Evolutionary conservation across 2,329 filamentous ascomycete genomes (phyloP).

Genomic region (Talaromyces amestolkiae): DNA sequence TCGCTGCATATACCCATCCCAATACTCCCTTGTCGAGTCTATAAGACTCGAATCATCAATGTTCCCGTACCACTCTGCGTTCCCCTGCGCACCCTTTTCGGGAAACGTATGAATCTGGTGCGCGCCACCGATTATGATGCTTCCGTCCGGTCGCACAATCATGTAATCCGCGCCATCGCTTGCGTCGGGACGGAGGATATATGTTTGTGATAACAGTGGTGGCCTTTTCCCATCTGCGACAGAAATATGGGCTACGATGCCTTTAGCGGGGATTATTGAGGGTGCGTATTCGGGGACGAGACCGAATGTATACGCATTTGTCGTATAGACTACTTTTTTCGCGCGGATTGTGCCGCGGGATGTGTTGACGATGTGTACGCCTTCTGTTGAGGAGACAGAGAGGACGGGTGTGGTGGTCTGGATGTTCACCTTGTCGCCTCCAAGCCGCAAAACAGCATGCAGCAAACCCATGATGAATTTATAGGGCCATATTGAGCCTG

Average conservation of each 20-base stretch:
- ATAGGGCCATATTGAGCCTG: constrained; percentile 59
- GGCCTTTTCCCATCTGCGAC: constrained; percentile 17
- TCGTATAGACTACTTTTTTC: constrained; percentile 69
- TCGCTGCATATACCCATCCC: constrained; percentile 39
- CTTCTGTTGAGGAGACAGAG: constrained; percentile 24
- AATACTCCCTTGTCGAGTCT: constrained; percentile 42
- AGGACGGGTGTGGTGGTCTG: constrained; percentile 53
- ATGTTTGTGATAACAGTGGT: constrained; percentile 48
- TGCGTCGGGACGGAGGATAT: constrained; percentile 55
- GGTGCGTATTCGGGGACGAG: constrained; percentile 68
- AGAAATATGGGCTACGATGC: constrained; percentile 44
- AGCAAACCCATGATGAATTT: constrained; percentile 63
- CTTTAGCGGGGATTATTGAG: constrained; percentile 75
- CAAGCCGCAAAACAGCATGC: background rate
- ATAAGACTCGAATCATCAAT: constrained; percentile 53
- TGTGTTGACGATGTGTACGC: constrained; percentile 55
- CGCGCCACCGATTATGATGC: constrained; percentile 63
- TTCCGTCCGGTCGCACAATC: constrained; percentile 55
- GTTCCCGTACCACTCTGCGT: constrained; percentile 47
- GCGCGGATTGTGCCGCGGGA: constrained; percentile 64
- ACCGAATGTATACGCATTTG: constrained; percentile 79
- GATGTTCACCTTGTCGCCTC: constrained; percentile 47
- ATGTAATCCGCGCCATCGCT: constrained; percentile 59
- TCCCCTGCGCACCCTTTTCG: constrained; percentile 5
- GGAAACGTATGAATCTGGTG: constrained; percentile 43